Base-by-base conservation (phyloP, 176 grass and related monocot genomes). In the Musa acuminata region DNA sequence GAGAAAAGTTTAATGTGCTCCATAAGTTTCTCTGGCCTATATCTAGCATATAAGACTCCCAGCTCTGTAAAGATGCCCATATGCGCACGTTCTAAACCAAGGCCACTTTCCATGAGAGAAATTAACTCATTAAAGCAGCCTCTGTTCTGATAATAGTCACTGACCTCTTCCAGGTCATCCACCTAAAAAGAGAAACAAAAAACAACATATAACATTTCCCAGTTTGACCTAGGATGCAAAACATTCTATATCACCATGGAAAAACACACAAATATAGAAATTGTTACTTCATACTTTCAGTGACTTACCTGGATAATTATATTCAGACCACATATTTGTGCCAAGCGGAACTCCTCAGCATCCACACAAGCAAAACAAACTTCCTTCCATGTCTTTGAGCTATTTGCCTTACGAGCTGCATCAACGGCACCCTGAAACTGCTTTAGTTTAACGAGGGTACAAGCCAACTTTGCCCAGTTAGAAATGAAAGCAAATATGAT, bases 291-390 rank as follows among this genome's bases (percentile, higher is more conserved):
- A 27, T 2, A 27, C 26, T 14, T 4, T 11, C 11, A 11, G 23
- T 19, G 23, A 73, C 0, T 55, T 87, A 97, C 94, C 94, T 97
- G 87, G 62, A 91, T 77, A 3, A 97, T 93, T 74, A 97, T 90
- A 83, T 97, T 93, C 14, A 97, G 86, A 82, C 93, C 93, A 80
- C 93, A 97, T 72, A 93, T 97, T 70, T 91, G 93, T 17, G 93
- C 93, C n/a, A 93, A 80, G 69, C 87, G 84, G 85, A 97, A 97
- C 87, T 97, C 90, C 80, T 97, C 93, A 19, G 87, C 90, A 0
- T 97, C 90, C 74, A 97, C 93, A 91, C 93, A 97, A 78, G 90
- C 90, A 97, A 93, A 92, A 79, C 90, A 93, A 43, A 97, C 90
- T 71, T 97, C 94, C 78, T 93, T 97, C 94, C 90, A 93, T 67